phyloP scores from a whole-genome alignment of 192 early-diverging fungal genomes.

The Linderina pennispora region DNA sequence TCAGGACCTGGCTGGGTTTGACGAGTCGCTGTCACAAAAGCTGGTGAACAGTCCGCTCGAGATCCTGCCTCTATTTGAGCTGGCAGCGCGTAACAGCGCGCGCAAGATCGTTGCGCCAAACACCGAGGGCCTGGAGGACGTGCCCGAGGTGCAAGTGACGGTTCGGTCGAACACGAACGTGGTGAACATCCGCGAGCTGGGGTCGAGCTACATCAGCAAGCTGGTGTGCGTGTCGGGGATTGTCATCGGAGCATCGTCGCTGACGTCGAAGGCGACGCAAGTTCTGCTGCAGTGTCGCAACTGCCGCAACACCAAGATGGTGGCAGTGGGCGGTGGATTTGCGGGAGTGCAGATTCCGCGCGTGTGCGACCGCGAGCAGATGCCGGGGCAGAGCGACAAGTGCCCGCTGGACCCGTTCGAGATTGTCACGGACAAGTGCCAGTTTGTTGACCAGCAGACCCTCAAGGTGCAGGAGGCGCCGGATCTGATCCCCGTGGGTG shows the following conservation, averaged over 20 bases:
- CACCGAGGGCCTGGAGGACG: slow-evolving; percentile 48
- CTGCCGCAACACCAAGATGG: slow-evolving; percentile 75
- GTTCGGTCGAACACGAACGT: slow-evolving; percentile 78
- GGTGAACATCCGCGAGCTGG: slow-evolving; percentile 83
- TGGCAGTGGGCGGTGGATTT: slow-evolving; percentile 82
- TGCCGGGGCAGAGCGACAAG: slow-evolving; percentile 17
- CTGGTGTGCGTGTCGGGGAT: slow-evolving; percentile 95
- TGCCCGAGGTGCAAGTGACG: slow-evolving; percentile 87
- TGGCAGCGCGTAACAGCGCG: slow-evolving; percentile 71
- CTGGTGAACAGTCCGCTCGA: slow-evolving; percentile 75
- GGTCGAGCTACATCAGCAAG: slow-evolving; percentile 80
- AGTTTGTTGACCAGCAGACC: slow-evolving; percentile 94
- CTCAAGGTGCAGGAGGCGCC: slow-evolving; percentile 97
- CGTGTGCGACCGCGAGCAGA: slow-evolving; percentile 65
- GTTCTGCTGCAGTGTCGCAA: slow-evolving; percentile 85
- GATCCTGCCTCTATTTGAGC: slow-evolving; percentile 85
- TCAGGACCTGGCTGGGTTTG: slow-evolving; percentile 74
- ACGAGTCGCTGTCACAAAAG: slow-evolving; percentile 76
- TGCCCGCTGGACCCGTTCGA: slow-evolving; percentile 85
- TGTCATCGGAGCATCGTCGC: slow-evolving; percentile 84
- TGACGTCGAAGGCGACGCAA: slow-evolving; percentile 82
- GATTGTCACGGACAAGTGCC: slow-evolving; percentile 91
- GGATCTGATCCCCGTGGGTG: slow-evolving; percentile 96
- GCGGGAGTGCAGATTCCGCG: slow-evolving; percentile 80
- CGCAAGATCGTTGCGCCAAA: slow-evolving; percentile 61